These are phyloP conservation scores for Spergularia bocconei DNA, from an alignment of 148 eudicot species.

Conservation along the genomic window DNA sequence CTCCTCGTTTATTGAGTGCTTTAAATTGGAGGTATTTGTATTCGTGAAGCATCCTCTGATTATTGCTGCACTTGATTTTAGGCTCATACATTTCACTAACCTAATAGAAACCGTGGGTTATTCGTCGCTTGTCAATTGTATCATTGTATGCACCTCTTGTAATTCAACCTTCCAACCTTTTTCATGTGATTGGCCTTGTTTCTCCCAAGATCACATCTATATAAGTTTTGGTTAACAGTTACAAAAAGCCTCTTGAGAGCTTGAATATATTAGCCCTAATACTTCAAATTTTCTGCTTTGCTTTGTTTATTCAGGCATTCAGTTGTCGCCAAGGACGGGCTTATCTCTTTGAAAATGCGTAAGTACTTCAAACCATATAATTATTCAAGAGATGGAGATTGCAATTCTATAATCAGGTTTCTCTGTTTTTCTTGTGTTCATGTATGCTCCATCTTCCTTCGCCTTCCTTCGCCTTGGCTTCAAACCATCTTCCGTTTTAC, in stretches of 20 bases:
- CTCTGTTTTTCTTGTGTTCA: not conserved
- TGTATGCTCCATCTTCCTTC: too few species aligned
- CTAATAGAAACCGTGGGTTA: not conserved
- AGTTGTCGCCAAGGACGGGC: constrained; percentile 55
- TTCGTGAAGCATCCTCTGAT: not conserved
- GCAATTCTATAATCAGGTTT: not conserved
- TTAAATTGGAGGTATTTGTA: not conserved
- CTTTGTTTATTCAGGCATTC: constrained; percentile 47
- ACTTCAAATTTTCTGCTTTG: not conserved
- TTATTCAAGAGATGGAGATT: not conserved
- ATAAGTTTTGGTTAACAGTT: not conserved
- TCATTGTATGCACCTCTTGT: not conserved
- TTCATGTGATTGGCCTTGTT: not conserved
- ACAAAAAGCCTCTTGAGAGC: not conserved
- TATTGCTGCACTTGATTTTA: not conserved
- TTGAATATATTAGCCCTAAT: not conserved
- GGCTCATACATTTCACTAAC: constrained; percentile 10
- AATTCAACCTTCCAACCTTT: not conserved
- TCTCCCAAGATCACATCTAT: not conserved
- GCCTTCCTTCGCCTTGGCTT: too few species aligned
- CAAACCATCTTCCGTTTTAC: too few species aligned
- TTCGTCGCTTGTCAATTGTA: not conserved
- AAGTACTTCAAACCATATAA: constrained; percentile 31
- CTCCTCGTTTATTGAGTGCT: too few species aligned
- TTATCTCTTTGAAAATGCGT: constrained; percentile 63